These are phyloP conservation scores for Viridothelium virens DNA, from an alignment of 495 filamentous ascomycete species.

Conservation along the genomic window DNA sequence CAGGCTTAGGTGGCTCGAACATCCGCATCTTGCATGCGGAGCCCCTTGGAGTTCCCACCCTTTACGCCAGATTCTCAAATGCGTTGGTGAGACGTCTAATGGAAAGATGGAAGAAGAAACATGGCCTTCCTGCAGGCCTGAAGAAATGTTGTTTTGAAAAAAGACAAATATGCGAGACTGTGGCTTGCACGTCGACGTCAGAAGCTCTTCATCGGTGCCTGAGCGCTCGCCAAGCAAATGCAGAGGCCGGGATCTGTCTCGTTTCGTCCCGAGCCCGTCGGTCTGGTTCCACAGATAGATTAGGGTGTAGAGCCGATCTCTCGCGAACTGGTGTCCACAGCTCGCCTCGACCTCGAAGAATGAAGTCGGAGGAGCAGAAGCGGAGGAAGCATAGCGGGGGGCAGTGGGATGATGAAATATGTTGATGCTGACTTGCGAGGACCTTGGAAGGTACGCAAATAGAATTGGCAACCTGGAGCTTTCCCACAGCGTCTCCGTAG, in stretches of 20 bases:
- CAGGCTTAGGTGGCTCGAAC: not conserved
- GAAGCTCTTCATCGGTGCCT: not conserved
- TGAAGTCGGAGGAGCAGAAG: not conserved
- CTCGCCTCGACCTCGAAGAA: not conserved
- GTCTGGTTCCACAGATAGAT: not conserved
- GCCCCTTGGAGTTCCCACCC: not conserved
- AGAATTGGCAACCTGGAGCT: not conserved
- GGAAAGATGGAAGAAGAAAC: not conserved
- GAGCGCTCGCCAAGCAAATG: not conserved
- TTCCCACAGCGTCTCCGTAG: not conserved
- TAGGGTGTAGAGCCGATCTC: not conserved
- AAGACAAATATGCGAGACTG: not conserved
- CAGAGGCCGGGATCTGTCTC: not conserved
- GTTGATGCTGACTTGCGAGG: no score
- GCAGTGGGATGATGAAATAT: no score
- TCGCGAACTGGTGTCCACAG: no score
- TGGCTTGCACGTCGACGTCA: not conserved
- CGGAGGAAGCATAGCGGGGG: not conserved
- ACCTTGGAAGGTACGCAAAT: no score
- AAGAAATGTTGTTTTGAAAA: not conserved
- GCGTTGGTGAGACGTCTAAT: not conserved
- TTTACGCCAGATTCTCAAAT: not conserved
- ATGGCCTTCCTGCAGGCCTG: not conserved
- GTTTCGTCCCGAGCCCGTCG: constrained; percentile 1
- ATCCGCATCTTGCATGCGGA: constrained; percentile 3